phyloP scores from a whole-genome alignment of 2,329 filamentous ascomycete species.

The Aspergillus unguis region DNA sequence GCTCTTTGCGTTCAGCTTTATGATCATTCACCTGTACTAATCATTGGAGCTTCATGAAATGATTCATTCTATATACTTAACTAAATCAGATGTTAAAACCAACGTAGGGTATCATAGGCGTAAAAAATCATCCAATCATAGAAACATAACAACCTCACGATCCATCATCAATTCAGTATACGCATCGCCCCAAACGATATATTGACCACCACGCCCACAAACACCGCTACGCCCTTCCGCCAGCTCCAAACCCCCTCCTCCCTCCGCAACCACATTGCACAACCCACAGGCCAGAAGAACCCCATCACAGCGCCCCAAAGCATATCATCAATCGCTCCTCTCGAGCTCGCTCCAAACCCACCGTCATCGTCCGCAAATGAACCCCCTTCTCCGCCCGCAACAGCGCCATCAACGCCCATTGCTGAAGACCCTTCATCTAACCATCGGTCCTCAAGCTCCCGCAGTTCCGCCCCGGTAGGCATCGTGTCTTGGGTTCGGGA shows the following conservation, averaged over 20 bases:
- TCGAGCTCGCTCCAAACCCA: conserved; percentile 39
- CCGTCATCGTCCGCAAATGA: conserved; percentile 36
- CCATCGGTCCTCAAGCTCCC: conserved; percentile 83
- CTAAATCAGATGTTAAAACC: neutral
- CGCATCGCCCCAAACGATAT: conserved; percentile 69
- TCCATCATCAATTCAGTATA: conserved; percentile 44
- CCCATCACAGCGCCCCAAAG: conserved; percentile 85
- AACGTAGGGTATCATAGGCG: conserved; percentile 8
- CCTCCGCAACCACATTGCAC: conserved; percentile 76
- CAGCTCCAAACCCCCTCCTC: conserved; percentile 85
- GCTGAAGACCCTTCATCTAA: conserved; percentile 63
- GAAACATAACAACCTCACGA: conserved; percentile 3
- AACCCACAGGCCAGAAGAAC: conserved; percentile 91
- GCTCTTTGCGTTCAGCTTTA: conserved; percentile 17
- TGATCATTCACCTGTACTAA: conserved; percentile 11
- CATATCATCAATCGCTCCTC: conserved; percentile 73
- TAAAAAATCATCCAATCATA: conserved; percentile 7
- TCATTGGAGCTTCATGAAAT: neutral
- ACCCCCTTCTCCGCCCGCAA: conserved; percentile 34
- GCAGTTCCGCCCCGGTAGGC: conserved; percentile 72
- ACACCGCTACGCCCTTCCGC: conserved; percentile 80
- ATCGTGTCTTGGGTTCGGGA: conserved; percentile 85
- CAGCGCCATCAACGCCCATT: conserved; percentile 43
- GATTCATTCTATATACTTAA: neutral
- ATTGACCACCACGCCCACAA: conserved; percentile 79